Conservation (phyloP, 805 yeast species). For the Lipomyces yamanashiensis region DNA sequence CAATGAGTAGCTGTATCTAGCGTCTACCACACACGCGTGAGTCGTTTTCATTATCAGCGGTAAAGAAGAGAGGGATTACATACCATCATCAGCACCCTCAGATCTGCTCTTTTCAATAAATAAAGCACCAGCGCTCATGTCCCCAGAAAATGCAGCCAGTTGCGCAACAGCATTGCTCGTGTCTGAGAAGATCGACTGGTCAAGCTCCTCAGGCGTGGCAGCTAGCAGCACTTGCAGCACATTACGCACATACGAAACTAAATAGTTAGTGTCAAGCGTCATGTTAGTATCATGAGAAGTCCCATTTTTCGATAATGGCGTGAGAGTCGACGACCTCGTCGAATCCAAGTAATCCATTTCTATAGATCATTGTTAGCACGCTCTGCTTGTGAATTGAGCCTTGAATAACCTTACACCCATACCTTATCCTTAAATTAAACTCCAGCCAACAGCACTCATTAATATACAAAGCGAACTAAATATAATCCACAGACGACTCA, state of each 20-base stretch:
- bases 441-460: too few relatives aligned
- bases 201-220: slow-evolving; percentile 37
- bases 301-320: not conserved
- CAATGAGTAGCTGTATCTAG: slow-evolving; percentile 11
- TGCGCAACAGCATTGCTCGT: slow-evolving; percentile 12
- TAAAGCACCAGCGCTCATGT: slow-evolving; percentile 38
- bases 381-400: too few relatives aligned
- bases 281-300: not conserved
- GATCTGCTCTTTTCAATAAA: slow-evolving; percentile 37
- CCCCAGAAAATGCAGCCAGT: slow-evolving; percentile 36
- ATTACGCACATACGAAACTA: slow-evolving; percentile 28
- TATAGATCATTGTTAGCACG: too few relatives aligned
- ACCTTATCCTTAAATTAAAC: too few relatives aligned
- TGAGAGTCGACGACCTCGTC: not conserved
- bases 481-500: too few relatives aligned
- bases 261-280: slow-evolving; percentile 5
- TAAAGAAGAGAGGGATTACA: not conserved
- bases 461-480: too few relatives aligned
- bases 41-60: not conserved
- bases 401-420: too few relatives aligned
- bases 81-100: slow-evolving; percentile 14
- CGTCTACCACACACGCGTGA: not conserved
- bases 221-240: slow-evolving; percentile 34
- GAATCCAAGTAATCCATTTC: slow-evolving; percentile 3
- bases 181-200: slow-evolving; percentile 32